Evolutionary conservation across 345 rosid genomes (phyloP), one percentile per base, ranked within the genome.

Genomic region (Pistacia atlantica): DNA sequence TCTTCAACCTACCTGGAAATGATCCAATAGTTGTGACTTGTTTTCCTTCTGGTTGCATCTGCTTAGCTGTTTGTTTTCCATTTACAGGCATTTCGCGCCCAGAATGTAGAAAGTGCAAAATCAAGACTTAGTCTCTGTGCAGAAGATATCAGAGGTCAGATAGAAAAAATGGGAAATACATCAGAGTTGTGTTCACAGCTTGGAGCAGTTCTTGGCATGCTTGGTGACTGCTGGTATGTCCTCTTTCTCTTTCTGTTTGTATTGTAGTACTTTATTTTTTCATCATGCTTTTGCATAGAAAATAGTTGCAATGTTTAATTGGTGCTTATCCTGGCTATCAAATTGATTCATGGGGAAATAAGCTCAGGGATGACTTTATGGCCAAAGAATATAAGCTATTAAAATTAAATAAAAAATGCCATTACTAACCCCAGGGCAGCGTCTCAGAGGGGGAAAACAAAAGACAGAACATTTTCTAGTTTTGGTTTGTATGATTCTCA

Each of bases 161-260:
- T 96, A 70, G 90, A 81, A 74, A 84, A 79, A 83, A 80, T 74
- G 69, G 98, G 98, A 35, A 89, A 83, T 81, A 92, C 94, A 31
- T 80, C 97, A 33, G 98, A 94, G 75, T 83, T 96, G 78, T 91
- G 98, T 81, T 96, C 99, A 49, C 99, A 94, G 91, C 95, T 96
- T 66, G 99, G 99, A 54, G 99, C 98, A 56, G 99, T 96, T 65
- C 91, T 96, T 52, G 99, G 99, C 18, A 92, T 94, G 97, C 99
- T 93, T 57, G 99, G 99, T 25, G 99, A 96, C 81, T 93, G 98
- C 94, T 88, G 99, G 99, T 93, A 73, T 61, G 84, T 75, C 65
- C 80, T 74, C 71, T 78, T 71, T 64, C 74, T 64, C 37, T 73
- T 51, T 8, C 2, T 67, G 42, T n/a, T 48, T 22, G 45, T 25